Evolutionary conservation across 1,139 yeast species (phyloP), one percentile per base, ranked within the genome.

Genomic region (Suhomyces bribrorum): DNA sequence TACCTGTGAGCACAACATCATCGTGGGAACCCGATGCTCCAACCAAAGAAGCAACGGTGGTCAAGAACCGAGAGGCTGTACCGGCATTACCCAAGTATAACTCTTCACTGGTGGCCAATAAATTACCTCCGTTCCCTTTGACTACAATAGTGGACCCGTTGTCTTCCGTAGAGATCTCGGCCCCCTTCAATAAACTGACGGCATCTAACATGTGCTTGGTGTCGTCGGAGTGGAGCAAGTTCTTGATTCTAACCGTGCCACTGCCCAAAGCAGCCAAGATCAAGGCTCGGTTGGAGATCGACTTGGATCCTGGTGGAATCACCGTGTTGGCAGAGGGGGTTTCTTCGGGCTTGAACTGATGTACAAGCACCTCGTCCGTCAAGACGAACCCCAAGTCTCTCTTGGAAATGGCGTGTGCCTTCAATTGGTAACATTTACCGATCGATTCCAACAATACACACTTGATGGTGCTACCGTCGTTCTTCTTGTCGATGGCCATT

Each of bases 51-150:
- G 96, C 96, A 26, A 92, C 90, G 2, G 96, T 80, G 3, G 97
- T 87, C 54, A 92, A 75, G 61, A 92, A 94, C 54, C 99, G 78
- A 7, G 97, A 87, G 5, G 98, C 97, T 32, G 99, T 92, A 50
- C 99, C 99, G 1, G 99, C 98, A 59, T 92, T 92, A 42, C 98
- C 98, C 45, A 92, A 75, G 62, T 88, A 92, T 40, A 94, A 71
- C 48, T 81, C 86, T 16, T 73, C 71, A 37, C 69, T 64, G 28
- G 86, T 78, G 3, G 86, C 78, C 32, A 73, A 53, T 45, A 87
- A 65, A 25, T 75, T 63, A 34, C 97, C 97, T 39, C 96, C 96
- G 48, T 84, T 85, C 36, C 98, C 98, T 38, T 77, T 75, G 26
- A 92, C 78, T 23, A 90, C 89, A 38, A 92, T 76, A 14, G 95